Percentiles rank a stretch among this genome's conserved stretches.
phyloP scores from a whole-genome alignment of 805 yeast species.

The Lachancea quebecensis region DNA sequence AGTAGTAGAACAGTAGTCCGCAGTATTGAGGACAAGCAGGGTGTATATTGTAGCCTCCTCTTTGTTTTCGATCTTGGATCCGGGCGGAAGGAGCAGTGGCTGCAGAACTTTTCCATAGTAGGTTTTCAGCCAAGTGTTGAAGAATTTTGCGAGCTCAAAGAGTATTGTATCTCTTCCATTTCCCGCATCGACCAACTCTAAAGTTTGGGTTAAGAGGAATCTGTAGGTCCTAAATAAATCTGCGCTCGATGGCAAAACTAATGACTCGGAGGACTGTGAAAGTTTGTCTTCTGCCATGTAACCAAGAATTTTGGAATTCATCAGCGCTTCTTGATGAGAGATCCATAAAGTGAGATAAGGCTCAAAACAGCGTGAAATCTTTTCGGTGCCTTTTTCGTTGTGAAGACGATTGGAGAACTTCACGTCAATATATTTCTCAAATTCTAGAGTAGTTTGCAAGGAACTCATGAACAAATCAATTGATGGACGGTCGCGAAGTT shows the following conservation, averaged over 20 bases:
- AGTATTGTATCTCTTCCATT: slow-evolving; percentile 32
- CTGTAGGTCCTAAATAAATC: slow-evolving; percentile 78
- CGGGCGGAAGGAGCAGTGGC: slow-evolving; percentile 41
- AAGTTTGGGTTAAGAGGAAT: slow-evolving; percentile 60
- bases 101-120: slow-evolving; percentile 48
- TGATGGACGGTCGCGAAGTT: slow-evolving; percentile 40
- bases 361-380: slow-evolving; percentile 64
- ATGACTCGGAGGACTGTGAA: slow-evolving; percentile 45
- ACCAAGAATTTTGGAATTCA: slow-evolving; percentile 56
- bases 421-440: slow-evolving; percentile 68
- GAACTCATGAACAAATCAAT: slow-evolving; percentile 63
- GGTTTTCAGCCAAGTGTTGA: slow-evolving; percentile 56
- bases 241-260: slow-evolving; percentile 79
- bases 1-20: slow-evolving; percentile 81
- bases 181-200: slow-evolving; percentile 44
- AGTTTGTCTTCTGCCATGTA: slow-evolving; percentile 54
- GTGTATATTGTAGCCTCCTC: slow-evolving; percentile 58
- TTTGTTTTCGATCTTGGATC: slow-evolving; percentile 35
- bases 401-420: slow-evolving; percentile 44
- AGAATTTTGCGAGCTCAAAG: slow-evolving; percentile 47
- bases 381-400: slow-evolving; percentile 13
- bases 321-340: slow-evolving; percentile 63
- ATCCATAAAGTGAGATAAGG: slow-evolving; percentile 86
- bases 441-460: slow-evolving; percentile 71
- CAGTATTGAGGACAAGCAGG: slow-evolving; percentile 74